Percentiles rank a stretch among this genome's conserved stretches.
Conservation (phyloP, 306 rosid genomes). For the Pyrus betulifolia region DNA sequence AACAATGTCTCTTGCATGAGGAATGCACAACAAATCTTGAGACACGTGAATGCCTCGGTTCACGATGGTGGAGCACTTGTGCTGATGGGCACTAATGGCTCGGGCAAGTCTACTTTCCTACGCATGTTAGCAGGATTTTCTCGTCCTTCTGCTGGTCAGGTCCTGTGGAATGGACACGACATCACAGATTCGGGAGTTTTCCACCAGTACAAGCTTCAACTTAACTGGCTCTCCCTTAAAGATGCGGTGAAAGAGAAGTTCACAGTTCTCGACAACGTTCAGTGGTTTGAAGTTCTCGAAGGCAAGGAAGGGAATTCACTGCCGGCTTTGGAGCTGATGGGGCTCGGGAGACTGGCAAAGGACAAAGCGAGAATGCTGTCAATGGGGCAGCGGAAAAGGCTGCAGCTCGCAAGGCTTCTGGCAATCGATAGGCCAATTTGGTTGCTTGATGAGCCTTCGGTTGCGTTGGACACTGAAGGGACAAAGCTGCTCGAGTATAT, state of each 20-base stretch:
- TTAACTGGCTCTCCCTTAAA: constrained; percentile 81
- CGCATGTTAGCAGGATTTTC: constrained; percentile 87
- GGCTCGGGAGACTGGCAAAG: constrained; percentile 64
- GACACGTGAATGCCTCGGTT: constrained; percentile 63
- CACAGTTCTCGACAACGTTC: constrained; percentile 54
- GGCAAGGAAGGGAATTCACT: constrained; percentile 60
- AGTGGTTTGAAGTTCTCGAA: constrained; percentile 81
- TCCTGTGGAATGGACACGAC: constrained; percentile 88
- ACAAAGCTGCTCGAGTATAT: constrained; percentile 69
- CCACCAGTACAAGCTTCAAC: constrained; percentile 87
- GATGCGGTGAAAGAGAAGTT: constrained; percentile 53
- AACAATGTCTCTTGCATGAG: constrained; percentile 84
- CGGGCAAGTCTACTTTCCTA: constrained; percentile 82
- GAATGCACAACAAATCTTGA: constrained; percentile 75
- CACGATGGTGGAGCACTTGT: constrained; percentile 80
- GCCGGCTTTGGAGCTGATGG: constrained; percentile 81
- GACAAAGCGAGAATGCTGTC: constrained; percentile 77
- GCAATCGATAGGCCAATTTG: constrained; percentile 86
- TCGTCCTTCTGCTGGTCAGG: constrained; percentile 74
- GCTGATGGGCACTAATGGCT: constrained; percentile 74
- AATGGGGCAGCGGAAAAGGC: constrained; percentile 79
- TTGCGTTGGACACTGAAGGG: constrained; percentile 81
- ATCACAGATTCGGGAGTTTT: constrained; percentile 57
- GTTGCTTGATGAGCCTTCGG: constrained; percentile 91
- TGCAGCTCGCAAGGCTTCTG: constrained; percentile 80